Evolutionary conservation across 2,329 filamentous ascomycete genomes (phyloP).

Genomic region (Arthrinium phaeospermum): DNA sequence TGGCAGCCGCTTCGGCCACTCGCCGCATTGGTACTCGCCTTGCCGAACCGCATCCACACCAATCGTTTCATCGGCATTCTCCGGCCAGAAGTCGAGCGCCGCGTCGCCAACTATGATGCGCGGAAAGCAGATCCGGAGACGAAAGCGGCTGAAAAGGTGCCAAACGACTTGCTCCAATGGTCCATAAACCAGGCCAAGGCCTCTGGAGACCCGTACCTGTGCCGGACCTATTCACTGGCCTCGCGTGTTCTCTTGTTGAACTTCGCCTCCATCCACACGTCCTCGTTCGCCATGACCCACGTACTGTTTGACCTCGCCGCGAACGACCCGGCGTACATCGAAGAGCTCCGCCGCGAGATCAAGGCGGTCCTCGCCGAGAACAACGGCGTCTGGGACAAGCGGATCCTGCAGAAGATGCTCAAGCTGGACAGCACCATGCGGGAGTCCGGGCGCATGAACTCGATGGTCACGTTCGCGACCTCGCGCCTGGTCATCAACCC

Average conservation of each 20-base stretch:
- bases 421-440: constrained; percentile 49
- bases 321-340: constrained; percentile 43
- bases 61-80: constrained; percentile 31
- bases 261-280: constrained; percentile 58
- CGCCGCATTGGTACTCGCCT: constrained; percentile 31
- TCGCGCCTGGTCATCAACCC: constrained; percentile 31
- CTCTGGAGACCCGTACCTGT: constrained; percentile 35
- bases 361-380: constrained; percentile 35
- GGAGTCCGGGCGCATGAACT: constrained; percentile 45
- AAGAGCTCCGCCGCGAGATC: constrained; percentile 52
- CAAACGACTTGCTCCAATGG: constrained; percentile 54
- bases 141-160: constrained; percentile 34
- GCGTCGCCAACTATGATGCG: constrained; percentile 32
- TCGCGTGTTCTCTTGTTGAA: constrained; percentile 48
- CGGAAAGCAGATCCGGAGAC: constrained; percentile 30
- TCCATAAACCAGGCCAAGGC: constrained; percentile 44
- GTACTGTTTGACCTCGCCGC: constrained; percentile 50
- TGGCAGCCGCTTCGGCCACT: constrained; percentile 32
- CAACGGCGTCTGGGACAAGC: constrained; percentile 40
- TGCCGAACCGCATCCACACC: constrained; percentile 35
- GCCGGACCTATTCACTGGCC: constrained; percentile 38
- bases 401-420: constrained; percentile 39
- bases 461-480: constrained; percentile 36
- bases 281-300: constrained; percentile 46
- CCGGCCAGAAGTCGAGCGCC: constrained; percentile 33